Evolutionary conservation across 2,329 filamentous ascomycete species (phyloP), one percentile per base, ranked within the genome.

Genomic region (Fusarium piperis): DNA sequence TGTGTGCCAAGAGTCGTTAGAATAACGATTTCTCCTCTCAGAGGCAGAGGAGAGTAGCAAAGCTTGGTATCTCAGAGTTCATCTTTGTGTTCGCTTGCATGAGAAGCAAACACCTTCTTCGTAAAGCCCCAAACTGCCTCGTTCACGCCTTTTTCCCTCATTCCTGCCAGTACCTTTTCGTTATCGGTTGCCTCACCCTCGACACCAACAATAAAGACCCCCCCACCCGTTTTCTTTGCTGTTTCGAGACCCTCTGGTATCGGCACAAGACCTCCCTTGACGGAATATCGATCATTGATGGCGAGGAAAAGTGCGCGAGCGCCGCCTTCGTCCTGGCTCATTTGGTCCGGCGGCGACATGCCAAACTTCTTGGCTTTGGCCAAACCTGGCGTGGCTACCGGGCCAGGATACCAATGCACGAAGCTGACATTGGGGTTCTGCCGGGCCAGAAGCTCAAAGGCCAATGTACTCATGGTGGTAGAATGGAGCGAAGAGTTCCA

Each of bases 391-490:
- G 58, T 61, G 1, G 13, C 3, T 5, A 58, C 36, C 16, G 48
- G 32, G 1, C 58, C 67, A 6, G 55, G 64, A 10, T n/a, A 20
- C 58, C 41, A 61, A 53, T 68, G 56, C 3, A 68, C 59, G 18
- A 64, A 51, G 8, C 59, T 62, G 2, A 68, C 11, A 2, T 26
- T 12, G 2, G 59, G 65, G 13, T 61, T 62, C 5, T 53, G 30
- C 0, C 30, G 28, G 1, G 44, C 51, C 4, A 56, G 4, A 20
- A 20, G 26, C 30, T 69, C 68, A 33, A 67, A 16, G 3, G 51
- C 26, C 11, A 64, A 20, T 6, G 56, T 64, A 12, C 59, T 36
- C 62, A 71, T 71, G 2, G 66, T 69, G 4, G 68, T 38, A 1
- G 65, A 53, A 12, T 68, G 61, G 6, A 65, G 28, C 18, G 60